These are phyloP conservation scores for Tulasnella sp. DNA, from an alignment of 768 basidiomycete genomes.

Conservation along the genomic window DNA sequence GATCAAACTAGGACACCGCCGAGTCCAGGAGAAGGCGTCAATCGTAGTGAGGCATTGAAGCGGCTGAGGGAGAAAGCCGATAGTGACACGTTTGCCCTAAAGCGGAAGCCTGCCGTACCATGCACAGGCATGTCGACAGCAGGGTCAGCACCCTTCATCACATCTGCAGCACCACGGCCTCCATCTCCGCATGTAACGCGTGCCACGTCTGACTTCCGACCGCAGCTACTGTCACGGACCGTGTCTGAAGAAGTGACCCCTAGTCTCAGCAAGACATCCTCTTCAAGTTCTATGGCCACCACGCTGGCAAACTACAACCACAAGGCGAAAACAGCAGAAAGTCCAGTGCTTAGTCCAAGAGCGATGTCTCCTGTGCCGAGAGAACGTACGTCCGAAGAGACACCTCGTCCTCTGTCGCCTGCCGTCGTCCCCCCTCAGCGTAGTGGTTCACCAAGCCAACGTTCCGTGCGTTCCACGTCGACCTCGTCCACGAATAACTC, in stretches of 20 bases:
- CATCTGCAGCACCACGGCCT: constrained; percentile 16
- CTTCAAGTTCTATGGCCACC: constrained; percentile 4
- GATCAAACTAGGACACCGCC: constrained; percentile 18
- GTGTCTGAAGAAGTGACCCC: background rate
- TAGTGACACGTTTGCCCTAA: constrained; percentile 50
- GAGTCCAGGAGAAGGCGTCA: background rate
- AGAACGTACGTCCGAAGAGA: background rate
- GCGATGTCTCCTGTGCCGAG: background rate
- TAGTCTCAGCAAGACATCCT: background rate
- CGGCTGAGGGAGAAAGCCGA: constrained; percentile 50
- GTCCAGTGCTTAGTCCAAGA: background rate
- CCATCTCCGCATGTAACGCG: background rate
- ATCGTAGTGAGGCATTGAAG: constrained; percentile 1
- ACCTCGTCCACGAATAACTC: constrained; percentile 31
- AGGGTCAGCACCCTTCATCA: constrained; percentile 28
- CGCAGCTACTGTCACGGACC: background rate
- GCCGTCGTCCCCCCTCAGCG: background rate
- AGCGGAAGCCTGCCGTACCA: constrained; percentile 27
- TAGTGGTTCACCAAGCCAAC: constrained; percentile 55
- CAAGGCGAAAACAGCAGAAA: background rate
- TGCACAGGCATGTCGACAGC: constrained; percentile 34
- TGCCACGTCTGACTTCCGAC: background rate
- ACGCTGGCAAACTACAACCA: constrained; percentile 8
- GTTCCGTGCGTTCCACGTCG: constrained; percentile 49
- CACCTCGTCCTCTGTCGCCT: background rate